Base-by-base conservation (phyloP, 2,329 filamentous ascomycete species). In the Fusarium chlamydosporum region DNA sequence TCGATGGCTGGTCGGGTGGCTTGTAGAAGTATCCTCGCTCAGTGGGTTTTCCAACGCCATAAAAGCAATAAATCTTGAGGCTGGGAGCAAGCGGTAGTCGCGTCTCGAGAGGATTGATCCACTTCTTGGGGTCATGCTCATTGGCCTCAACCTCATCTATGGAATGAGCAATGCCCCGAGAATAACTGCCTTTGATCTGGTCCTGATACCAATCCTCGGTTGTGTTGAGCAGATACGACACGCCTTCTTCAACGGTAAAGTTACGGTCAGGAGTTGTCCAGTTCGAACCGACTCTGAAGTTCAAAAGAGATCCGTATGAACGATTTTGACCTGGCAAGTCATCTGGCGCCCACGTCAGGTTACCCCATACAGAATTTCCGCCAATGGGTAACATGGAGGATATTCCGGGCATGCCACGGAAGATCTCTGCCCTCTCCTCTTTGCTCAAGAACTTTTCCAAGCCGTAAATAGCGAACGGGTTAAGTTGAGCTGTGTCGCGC, bases 51-150 rank as follows among this genome's bases (percentile, higher is more conserved):
- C 95, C 95, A 6, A 97, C 89, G 20, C 92, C 96, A 77, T 99
- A 98, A 82, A 99, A 98, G 81, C 96, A 98, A 81, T 94, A 98
- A 13, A 99, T 93, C 78, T 97, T 97, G 75, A 99, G 83, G 75
- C 89, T 92, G 0, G 96, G 95, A 2, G 96, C 95, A 20, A 93
- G 84, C 0, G 96, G 96, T 0, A 98, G 84, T 3, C 95, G 88
- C 0, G 93, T 92, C 78, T 98, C 95, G 1, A 98, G 87, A 0
- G 96, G 96, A 76, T 99, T 99, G 65, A 97, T 88, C 96, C 96
- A 99, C 77, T 96, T 99, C 50, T 82, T 84, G 3, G 88, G 88
- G 67, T 92, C 86, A n/a, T 88, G 80, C 74, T 94, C 91, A 76
- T 96, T 96, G 52, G 86, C 88, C 75, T 97, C 91, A 1, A 99